Evolutionary conservation across 208 protist species (phyloP).

Genomic region (Crithidia acanthocephali): DNA sequence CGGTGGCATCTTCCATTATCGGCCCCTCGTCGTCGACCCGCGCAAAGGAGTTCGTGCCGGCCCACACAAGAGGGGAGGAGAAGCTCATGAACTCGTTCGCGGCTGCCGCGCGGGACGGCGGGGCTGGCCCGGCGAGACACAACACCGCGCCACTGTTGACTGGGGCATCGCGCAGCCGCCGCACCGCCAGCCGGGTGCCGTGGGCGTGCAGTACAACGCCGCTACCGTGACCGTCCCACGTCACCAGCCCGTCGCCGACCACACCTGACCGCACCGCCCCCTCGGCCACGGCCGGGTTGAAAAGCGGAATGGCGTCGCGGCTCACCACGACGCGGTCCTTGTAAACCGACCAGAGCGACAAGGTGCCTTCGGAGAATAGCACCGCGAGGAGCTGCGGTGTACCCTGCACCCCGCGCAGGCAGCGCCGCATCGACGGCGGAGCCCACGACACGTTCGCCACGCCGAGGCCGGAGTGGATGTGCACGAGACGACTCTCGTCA

Average conservation of each 20-base stretch:
- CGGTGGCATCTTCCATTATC: background rate
- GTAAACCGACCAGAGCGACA: conserved; percentile 83
- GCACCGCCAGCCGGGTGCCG: conserved; percentile 32
- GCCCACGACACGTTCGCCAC: conserved; percentile 82
- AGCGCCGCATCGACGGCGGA: conserved; percentile 56
- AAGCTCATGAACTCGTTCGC: conserved; percentile 28
- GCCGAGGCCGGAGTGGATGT: conserved; percentile 71
- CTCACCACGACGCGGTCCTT: conserved; percentile 75
- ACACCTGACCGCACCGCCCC: conserved; percentile 43
- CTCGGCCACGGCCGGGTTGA: conserved; percentile 36
- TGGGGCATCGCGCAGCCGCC: conserved; percentile 40
- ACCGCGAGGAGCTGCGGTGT: conserved; percentile 73
- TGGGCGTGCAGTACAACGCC: conserved; percentile 40
- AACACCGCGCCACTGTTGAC: conserved; percentile 31
- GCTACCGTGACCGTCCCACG: conserved; percentile 54
- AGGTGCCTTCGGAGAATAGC: conserved; percentile 69
- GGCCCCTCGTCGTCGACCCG: background rate
- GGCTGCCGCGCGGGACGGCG: conserved; percentile 7
- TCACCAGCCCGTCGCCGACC: conserved; percentile 42
- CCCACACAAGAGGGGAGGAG: conserved; percentile 26
- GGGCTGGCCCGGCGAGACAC: conserved; percentile 26
- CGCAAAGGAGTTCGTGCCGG: conserved; percentile 6
- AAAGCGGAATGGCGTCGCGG: conserved; percentile 57
- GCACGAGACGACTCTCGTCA: conserved; percentile 62
- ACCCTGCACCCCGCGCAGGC: conserved; percentile 63